Base-by-base conservation (phyloP, 2,329 filamentous ascomycete genomes). In the Cryoendolithus antarcticus region DNA sequence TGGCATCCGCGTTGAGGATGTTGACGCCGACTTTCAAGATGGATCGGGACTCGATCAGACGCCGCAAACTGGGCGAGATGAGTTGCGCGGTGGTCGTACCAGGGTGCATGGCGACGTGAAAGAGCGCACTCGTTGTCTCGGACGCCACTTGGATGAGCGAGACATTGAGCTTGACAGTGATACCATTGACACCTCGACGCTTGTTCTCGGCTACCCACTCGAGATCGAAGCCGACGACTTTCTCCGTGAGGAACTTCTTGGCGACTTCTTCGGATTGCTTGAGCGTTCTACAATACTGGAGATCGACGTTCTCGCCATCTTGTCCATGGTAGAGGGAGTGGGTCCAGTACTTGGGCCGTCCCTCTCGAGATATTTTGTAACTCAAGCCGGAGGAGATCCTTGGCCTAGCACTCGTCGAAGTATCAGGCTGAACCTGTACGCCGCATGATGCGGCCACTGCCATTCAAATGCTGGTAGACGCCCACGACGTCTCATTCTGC, bases 91-190 rank as follows among this genome's bases (percentile, higher is more conserved):
- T 61, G 10, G 58, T 57, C 1, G 65, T 65, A 11, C 49, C 35
- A 19, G 15, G 15, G 43, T 68, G 66, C 2, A 78, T 49, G 2
- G 85, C 81, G 38, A 94, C 60, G 48, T 95, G 89, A 48, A 94
- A 88, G 1, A 95, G 70, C 0, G 71, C 85, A 36, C 95, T 80
- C 9, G 77, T 80, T 44, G 80, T 75, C 32, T 82, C 74, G 43
- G 77, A 82, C 1, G 88, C 85, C 13, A 95, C 59, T 59, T 95
- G 89, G 32, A 95, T 80, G 29, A 95, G 61, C 0, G 83, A 88
- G 5, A 93, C 74, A 44, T 86, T 85, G 37, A 71, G 66, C 47
- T 82, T 80, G 4, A 77, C 62, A 19, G 15, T 19, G 15, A 19
- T 19, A 3, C 69, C 66, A 9, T 43, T 27, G 6, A 33, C 34